Evolutionary conservation across 495 filamentous ascomycete species (phyloP).

Genomic region (Bacidia rubella): DNA sequence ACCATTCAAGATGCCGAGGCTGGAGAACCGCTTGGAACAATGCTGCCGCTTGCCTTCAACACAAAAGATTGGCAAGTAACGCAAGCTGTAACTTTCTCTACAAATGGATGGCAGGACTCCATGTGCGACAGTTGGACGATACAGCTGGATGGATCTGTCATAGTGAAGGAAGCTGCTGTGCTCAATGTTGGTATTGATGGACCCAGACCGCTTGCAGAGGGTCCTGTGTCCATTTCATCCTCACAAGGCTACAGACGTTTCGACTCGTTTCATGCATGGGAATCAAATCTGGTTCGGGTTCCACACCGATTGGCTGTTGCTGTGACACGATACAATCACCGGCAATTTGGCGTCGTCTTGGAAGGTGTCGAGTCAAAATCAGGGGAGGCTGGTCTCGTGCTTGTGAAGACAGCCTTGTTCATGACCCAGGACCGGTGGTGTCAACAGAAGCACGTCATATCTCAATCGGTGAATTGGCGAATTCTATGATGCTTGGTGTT

Average conservation of each 20-base stretch:
- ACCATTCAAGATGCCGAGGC: not conserved
- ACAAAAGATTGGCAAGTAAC: not conserved
- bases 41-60: not conserved
- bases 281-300: not conserved
- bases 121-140: not conserved
- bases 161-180: not conserved
- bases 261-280: not conserved
- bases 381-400: not conserved
- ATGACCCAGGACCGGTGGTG: not conserved
- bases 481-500: not conserved
- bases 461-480: not conserved
- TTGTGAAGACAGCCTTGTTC: not conserved
- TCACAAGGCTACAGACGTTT: not conserved
- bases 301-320: not conserved
- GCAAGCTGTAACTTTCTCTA: not conserved
- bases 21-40: not conserved
- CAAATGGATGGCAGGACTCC: not conserved
- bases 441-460: not conserved
- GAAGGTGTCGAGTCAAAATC: not conserved
- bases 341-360: not conserved
- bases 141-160: not conserved
- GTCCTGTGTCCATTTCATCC: not conserved
- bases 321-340: not conserved
- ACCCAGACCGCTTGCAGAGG: not conserved
- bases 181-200: not conserved